Evolutionary conservation across 2,329 filamentous ascomycete species (phyloP).

Genomic region (Pezicula radicicola): DNA sequence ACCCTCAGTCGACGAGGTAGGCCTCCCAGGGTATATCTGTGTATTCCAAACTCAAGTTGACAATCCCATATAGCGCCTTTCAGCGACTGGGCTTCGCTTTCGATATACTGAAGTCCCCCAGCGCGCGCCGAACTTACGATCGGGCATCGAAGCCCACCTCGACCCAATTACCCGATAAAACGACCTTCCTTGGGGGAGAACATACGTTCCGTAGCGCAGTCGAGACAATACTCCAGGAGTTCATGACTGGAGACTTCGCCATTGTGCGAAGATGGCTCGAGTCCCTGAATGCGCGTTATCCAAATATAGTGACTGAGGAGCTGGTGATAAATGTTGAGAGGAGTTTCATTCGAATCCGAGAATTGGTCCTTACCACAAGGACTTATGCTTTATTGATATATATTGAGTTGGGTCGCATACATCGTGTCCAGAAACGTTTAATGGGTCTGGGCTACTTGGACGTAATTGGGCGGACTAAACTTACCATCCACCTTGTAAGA

Average conservation of each 20-base stretch:
- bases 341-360: conserved; percentile 32
- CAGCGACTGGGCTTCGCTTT: conserved; percentile 37
- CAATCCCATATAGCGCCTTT: conserved; percentile 27
- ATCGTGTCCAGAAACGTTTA: conserved; percentile 34
- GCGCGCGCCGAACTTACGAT: conserved; percentile 34
- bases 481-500: conserved; percentile 35
- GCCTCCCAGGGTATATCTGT: not conserved
- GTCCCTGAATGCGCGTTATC: conserved; percentile 31
- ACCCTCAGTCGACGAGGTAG: conserved; percentile 32
- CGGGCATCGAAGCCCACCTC: conserved; percentile 28
- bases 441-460: conserved; percentile 35
- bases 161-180: conserved; percentile 26
- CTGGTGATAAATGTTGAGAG: conserved; percentile 33
- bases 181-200: conserved; percentile 33
- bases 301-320: conserved; percentile 33
- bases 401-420: conserved; percentile 35
- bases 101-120: conserved; percentile 35
- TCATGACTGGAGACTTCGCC: conserved; percentile 35
- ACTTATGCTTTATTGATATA: conserved; percentile 35
- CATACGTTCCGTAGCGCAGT: conserved; percentile 35
- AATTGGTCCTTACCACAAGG: conserved; percentile 34
- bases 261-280: conserved; percentile 32
- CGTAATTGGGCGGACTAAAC: conserved; percentile 30
- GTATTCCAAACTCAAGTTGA: not conserved
- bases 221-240: conserved; percentile 34